Evolutionary conservation across 352 stramenopile species (phyloP).

Genomic region (Lagenidium giganteum): DNA sequence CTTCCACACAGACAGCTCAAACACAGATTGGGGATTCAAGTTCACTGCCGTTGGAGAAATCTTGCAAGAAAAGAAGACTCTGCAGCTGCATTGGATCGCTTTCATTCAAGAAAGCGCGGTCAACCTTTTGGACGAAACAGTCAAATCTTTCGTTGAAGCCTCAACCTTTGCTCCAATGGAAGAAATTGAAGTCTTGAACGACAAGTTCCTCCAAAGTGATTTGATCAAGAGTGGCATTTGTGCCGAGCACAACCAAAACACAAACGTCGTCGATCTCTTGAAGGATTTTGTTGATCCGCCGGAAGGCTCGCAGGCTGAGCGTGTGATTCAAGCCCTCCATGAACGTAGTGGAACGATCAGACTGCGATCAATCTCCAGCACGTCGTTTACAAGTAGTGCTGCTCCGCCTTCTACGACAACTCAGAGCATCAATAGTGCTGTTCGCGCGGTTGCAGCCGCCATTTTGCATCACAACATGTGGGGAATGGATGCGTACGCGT

Average conservation of each 20-base stretch:
- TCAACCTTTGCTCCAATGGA: conserved; percentile 39
- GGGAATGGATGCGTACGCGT: conserved; percentile 76
- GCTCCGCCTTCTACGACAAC: conserved; percentile 27
- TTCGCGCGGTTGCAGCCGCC: conserved; percentile 63
- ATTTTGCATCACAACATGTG: conserved; percentile 88
- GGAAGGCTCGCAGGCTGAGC: conserved; percentile 33
- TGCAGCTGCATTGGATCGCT: conserved; percentile 61
- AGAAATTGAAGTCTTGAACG: conserved; percentile 42
- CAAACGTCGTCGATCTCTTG: conserved; percentile 49
- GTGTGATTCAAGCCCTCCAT: conserved; percentile 37
- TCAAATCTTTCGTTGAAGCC: conserved; percentile 43
- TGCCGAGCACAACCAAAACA: conserved; percentile 38
- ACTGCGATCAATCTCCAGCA: conserved; percentile 18
- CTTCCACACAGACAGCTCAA: conserved; percentile 83
- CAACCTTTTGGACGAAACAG: conserved; percentile 44
- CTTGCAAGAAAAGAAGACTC: conserved; percentile 44
- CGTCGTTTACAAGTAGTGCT: conserved; percentile 36
- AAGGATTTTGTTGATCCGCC: conserved; percentile 45
- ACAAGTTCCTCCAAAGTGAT: conserved; percentile 55
- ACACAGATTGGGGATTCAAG: conserved; percentile 80
- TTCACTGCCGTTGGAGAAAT: conserved; percentile 69
- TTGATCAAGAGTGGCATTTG: conserved; percentile 59
- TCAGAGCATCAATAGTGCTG: conserved; percentile 46
- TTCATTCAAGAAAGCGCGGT: conserved; percentile 40
- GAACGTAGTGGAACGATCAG: conserved; percentile 17